phyloP scores from a whole-genome alignment of 129 eudicot genomes.

The Rutidosis leptorrhynchoides region DNA sequence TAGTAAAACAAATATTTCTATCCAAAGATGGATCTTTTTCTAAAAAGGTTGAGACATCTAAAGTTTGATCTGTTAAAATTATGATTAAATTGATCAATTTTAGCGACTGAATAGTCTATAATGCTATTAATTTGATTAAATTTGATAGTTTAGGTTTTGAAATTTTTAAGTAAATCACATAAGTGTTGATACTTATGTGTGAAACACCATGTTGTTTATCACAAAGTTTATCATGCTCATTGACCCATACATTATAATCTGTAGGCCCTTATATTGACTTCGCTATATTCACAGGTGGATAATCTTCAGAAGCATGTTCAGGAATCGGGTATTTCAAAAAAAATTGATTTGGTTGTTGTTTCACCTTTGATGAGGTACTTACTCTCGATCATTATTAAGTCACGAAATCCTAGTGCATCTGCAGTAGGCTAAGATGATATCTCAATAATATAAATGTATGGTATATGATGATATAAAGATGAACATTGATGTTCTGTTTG shows the following conservation, averaged over 20 bases:
- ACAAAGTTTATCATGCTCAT: constrained; percentile 10
- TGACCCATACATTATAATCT: not conserved
- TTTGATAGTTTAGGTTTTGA: not conserved
- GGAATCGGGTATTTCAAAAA: constrained; percentile 53
- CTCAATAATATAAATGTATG: too few species aligned
- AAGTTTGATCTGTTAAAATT: too few species aligned
- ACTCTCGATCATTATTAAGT: constrained; percentile 11
- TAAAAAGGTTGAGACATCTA: too few species aligned
- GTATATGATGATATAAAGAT: too few species aligned
- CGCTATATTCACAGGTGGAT: constrained; percentile 50
- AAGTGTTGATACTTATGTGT: not conserved
- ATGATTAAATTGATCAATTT: too few species aligned
- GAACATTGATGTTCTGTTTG: constrained; percentile 15
- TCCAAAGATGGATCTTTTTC: too few species aligned
- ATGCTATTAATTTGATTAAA: too few species aligned
- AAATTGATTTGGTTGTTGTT: constrained; percentile 63
- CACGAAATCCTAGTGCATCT: too few species aligned
- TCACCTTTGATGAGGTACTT: constrained; percentile 85
- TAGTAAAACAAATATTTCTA: too few species aligned
- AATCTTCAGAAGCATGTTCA: constrained; percentile 78
- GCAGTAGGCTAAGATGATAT: too few species aligned
- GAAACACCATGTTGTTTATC: not conserved
- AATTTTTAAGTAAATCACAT: not conserved
- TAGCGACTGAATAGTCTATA: too few species aligned
- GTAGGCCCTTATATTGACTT: not conserved